Conservation (phyloP, 345 rosid genomes). For the Eutrema japonicum region DNA sequence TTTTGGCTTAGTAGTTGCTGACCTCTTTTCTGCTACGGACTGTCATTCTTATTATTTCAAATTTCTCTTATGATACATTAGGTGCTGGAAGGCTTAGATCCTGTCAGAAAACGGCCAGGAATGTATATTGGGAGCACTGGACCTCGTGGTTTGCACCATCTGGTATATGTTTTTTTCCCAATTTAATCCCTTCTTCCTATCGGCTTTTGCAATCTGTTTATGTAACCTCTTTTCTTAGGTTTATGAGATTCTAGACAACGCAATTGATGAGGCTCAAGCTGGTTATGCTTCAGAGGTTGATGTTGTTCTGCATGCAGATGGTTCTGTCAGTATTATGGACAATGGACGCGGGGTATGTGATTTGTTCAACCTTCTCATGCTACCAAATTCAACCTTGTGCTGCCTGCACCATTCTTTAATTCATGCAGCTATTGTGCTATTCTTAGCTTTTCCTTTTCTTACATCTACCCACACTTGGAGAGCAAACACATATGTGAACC, state of each 20-base stretch:
- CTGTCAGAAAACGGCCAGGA: conserved; percentile 97
- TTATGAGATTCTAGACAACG: conserved; percentile 96
- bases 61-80: conserved; percentile 35
- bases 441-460: conserved; percentile 5
- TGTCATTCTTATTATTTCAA: conserved; percentile 3
- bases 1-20: conserved; percentile 9
- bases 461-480: neutral
- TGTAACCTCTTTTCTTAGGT: conserved; percentile 56
- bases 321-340: conserved; percentile 86
- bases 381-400: conserved; percentile 1
- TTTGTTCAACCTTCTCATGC: conserved; percentile 22
- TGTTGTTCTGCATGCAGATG: conserved; percentile 69
- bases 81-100: conserved; percentile 98
- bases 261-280: conserved; percentile 98
- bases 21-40: neutral
- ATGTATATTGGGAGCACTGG: conserved; percentile 99
- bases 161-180: conserved; percentile 53
- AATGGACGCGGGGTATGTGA: conserved; percentile 97
- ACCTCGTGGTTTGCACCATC: conserved; percentile 96
- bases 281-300: conserved; percentile 83
- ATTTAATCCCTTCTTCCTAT: conserved; percentile 10
- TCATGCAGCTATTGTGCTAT: neutral
- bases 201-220: neutral
- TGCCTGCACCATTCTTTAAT: conserved; percentile 4
- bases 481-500: conserved; percentile 1